A percentile compares a stretch with the other conserved stretches of the same genome.
Conservation (phyloP, 352 stramenopile genomes). For the Pilasporangium apinafurcum region DNA sequence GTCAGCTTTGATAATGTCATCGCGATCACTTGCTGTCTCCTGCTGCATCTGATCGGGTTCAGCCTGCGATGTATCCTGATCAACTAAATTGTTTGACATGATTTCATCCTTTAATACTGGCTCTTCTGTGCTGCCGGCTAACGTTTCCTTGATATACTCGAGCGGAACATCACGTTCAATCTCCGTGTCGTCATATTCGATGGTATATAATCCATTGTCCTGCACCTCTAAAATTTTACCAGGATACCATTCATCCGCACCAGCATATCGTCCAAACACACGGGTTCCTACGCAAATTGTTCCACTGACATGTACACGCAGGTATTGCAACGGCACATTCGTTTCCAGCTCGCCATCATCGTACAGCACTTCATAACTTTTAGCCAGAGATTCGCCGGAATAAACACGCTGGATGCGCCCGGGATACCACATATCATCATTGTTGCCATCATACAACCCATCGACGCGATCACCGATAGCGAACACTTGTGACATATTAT, state of each 20-base stretch:
- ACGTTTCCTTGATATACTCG: constrained; percentile 46
- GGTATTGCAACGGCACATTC: constrained; percentile 23
- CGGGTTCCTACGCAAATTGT: constrained; percentile 73
- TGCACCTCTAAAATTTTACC: constrained; percentile 55
- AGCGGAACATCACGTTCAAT: constrained; percentile 50
- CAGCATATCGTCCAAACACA: constrained; percentile 59
- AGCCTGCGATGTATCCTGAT: too few species aligned
- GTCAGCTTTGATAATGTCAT: too few species aligned
- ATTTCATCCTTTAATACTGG: too few species aligned
- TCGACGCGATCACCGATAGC: constrained; percentile 59
- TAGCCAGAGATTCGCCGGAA: too few species aligned
- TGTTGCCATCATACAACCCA: constrained; percentile 76
- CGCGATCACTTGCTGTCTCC: too few species aligned
- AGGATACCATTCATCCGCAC: constrained; percentile 63
- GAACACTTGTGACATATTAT: constrained; percentile 14
- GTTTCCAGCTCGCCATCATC: constrained; percentile 68
- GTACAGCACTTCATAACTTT: constrained; percentile 61
- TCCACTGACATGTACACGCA: constrained; percentile 47
- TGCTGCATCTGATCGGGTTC: too few species aligned
- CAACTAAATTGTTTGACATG: too few species aligned
- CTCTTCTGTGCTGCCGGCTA: too few species aligned
- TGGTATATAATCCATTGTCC: constrained; percentile 57
- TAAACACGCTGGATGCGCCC: constrained; percentile 31
- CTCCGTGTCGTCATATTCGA: constrained; percentile 80
- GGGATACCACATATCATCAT: constrained; percentile 75